phyloP scores from a whole-genome alignment of 106 monocot species.

The Phalaenopsis aphrodite region DNA sequence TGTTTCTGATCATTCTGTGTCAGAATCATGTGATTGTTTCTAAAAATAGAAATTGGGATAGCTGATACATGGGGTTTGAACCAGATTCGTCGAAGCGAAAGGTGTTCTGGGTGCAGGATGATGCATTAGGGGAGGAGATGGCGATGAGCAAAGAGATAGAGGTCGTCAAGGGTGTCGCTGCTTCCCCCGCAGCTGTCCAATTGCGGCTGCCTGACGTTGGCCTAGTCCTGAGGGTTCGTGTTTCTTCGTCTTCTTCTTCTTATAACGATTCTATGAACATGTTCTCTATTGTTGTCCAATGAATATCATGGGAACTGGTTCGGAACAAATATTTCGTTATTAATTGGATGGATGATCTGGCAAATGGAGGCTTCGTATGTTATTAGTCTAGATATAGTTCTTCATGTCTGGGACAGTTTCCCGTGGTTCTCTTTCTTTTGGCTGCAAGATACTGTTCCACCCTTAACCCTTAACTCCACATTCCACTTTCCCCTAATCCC shows the following conservation, averaged over 20 bases:
- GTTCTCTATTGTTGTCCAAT: background rate
- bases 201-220: constrained; percentile 33
- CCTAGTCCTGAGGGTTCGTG: constrained; percentile 21
- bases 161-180: constrained; percentile 15
- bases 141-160: constrained; percentile 23
- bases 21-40: background rate
- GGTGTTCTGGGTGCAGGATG: constrained; percentile 11
- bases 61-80: constrained; percentile 14
- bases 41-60: background rate
- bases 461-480: background rate
- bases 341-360: background rate
- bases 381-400: background rate
- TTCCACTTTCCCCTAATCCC: background rate
- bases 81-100: constrained; percentile 18
- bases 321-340: background rate
- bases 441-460: background rate
- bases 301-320: background rate
- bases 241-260: background rate
- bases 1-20: background rate
- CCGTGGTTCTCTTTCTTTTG: background rate
- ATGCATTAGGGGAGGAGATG: constrained; percentile 17
- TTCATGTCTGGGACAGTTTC: background rate
- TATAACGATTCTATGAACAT: background rate
- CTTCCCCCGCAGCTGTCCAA: constrained; percentile 14
- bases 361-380: background rate